A percentile compares a stretch with the other conserved stretches of the same genome.
Conservation (phyloP, 495 filamentous ascomycete species). For the Tetracladium setigerum region DNA sequence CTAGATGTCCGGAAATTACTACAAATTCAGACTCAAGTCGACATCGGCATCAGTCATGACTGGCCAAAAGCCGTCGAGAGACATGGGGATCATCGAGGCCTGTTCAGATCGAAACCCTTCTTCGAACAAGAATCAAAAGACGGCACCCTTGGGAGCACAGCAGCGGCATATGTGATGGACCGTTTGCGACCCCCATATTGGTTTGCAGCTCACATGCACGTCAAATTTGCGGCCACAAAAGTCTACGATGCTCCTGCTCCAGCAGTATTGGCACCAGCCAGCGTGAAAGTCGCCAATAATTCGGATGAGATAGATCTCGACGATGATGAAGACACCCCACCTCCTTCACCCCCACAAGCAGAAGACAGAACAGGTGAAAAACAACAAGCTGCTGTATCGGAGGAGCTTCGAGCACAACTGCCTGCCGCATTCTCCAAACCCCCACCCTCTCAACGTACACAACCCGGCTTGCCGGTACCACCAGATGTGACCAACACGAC, state of each 20-base stretch:
- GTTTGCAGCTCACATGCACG: conserved; percentile 92
- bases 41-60: conserved; percentile 88
- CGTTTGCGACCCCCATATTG: conserved; percentile 75
- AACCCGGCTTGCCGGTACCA: conserved; percentile 38
- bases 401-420: conserved; percentile 56
- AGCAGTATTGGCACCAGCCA: background rate
- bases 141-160: conserved; percentile 67
- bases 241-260: conserved; percentile 37
- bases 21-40: conserved; percentile 74
- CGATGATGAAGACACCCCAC: conserved; percentile 29
- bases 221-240: conserved; percentile 71
- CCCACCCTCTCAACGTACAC: conserved; percentile 19
- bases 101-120: conserved; percentile 64
- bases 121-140: conserved; percentile 66
- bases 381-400: conserved; percentile 32
- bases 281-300: conserved; percentile 22
- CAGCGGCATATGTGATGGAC: conserved; percentile 71
- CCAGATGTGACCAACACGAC: conserved; percentile 57
- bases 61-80: conserved; percentile 82
- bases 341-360: background rate
- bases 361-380: background rate
- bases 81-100: conserved; percentile 50
- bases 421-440: conserved; percentile 55
- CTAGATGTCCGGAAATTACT: conserved; percentile 87
- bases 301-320: conserved; percentile 51